Evolutionary conservation across 345 rosid genomes (phyloP), one percentile per base, ranked within the genome.

Genomic region (Murraya koenigii): DNA sequence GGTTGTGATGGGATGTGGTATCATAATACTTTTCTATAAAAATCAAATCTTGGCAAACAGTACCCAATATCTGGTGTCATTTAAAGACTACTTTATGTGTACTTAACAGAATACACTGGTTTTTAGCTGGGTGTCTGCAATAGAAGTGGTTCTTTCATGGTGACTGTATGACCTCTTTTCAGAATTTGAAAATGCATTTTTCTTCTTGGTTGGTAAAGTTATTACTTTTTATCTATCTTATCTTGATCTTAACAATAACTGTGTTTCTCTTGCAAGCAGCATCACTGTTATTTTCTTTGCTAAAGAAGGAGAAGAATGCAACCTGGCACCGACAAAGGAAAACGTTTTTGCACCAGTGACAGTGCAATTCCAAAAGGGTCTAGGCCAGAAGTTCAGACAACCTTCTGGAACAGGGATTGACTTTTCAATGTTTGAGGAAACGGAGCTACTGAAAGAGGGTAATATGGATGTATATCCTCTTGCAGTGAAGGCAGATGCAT

Each of bases 381-480:
- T 95, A 63, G 93, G 93, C 66, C 99, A 93, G 84, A 92, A 90
- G 83, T 95, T 93, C 78, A 88, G 82, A 62, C 98, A 89, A 74
- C 83, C 93, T 13, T 83, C 91, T 78, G 94, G 97, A 78, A 85
- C 90, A 0, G 99, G 98, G 75, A 90, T 95, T 5, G 88, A 91
- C 74, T 86, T 94, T 58, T 86, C 98, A 0, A 76, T 79, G 80
- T 89, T 92, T 26, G 89, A 93, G 62, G 97, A 94, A 47, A 52
- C 6, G 20, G 92, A 90, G 84, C 80, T 92, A 67, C 76, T 87
- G 49, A 85, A 78, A 78, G 72, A 79, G 2, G 87, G 80, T 1
- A 88, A 84, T 26, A 66, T 79, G 13, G 97, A 86, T 22, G 80
- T 91, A 58, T 92, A 86, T 79, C 97, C 97, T 56, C 88, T 95